A percentile compares a stretch with the other conserved stretches of the same genome.
Evolutionary conservation across 2,329 filamentous ascomycete genomes (phyloP).

Genomic region (Cryphonectria carpinicola): DNA sequence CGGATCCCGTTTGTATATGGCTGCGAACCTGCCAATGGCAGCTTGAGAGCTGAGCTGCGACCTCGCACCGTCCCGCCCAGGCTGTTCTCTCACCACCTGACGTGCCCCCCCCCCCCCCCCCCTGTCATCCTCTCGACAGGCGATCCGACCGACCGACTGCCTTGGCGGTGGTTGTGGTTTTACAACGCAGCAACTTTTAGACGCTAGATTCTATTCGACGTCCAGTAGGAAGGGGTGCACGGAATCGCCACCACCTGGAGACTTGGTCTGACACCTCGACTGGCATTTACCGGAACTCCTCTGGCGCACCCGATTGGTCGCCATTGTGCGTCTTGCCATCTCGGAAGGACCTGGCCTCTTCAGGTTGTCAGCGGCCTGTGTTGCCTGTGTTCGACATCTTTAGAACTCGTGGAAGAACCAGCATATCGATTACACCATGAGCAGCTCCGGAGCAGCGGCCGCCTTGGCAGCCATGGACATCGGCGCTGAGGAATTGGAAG

Average conservation of each 20-base stretch:
- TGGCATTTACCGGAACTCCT: neutral
- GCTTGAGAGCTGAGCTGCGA: slow-evolving; percentile 10
- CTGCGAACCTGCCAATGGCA: slow-evolving; percentile 12
- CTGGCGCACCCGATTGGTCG: slow-evolving; percentile 2
- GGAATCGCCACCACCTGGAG: slow-evolving; percentile 10
- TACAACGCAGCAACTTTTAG: neutral
- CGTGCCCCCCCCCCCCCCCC: neutral
- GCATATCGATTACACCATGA: slow-evolving; percentile 16
- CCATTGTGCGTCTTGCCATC: neutral
- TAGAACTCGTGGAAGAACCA: neutral
- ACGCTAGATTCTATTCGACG: neutral
- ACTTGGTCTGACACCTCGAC: neutral
- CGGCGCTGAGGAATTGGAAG: slow-evolving; percentile 26
- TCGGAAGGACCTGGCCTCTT: neutral
- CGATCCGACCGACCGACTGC: neutral
- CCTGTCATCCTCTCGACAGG: neutral
- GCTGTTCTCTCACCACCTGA: neutral
- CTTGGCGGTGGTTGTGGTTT: neutral
- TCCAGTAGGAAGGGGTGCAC: neutral
- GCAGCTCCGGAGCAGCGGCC: slow-evolving; percentile 16
- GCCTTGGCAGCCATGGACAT: slow-evolving; percentile 25
- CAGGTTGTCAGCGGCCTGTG: neutral
- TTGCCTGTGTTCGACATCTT: neutral
- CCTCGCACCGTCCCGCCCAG: neutral
- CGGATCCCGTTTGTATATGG: neutral